Evolutionary conservation across 352 stramenopile species (phyloP), one percentile per base, ranked within the genome.

Genomic region (Thraustotheca clavata): DNA sequence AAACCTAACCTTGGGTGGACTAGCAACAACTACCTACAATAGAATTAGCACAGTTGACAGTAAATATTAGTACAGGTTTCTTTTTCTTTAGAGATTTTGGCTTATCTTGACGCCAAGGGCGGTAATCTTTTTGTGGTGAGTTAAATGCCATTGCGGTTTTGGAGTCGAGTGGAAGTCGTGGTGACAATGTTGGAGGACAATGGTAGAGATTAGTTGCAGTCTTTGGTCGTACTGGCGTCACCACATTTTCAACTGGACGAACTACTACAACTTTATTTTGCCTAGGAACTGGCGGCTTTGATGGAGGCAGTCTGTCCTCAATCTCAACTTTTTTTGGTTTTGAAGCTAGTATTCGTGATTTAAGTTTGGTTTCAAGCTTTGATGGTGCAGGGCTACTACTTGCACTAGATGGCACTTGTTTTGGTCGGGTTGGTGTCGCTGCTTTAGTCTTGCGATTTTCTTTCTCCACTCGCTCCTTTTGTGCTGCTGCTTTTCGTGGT

Each of bases 111-210:
- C 57, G 57, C 57, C 57, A 65, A 22, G 57, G 57, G 14, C 57
- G n/a, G 29, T 65, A 65, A 34, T 65, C 24, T 43, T 65, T 65
- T 27, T 65, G 36, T 6, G 57, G 57, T 32, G 57, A 65, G 34
- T 65, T 18, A 35, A 65, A 65, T 20, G 47, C 57, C 36, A 65
- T 65, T 8, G 26, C 50, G 5, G 29, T 16, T 9, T 6, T 7
- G 16, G 49, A 59, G 32, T 60, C 50, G 7, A 50, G 43, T 7
- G 43, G 43, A 22, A 52, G 24, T 24, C 11, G 43, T 1, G n/a
- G 43, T 1, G 11, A 24, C 2, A 24, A 14, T 2, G 50, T 29
- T 43, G n/a, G 31, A n/a, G 24, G 6, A 50, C 14, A 7, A 7
- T 33, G 14, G 43, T 14, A 22, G 43, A 14, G 14, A 27, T 14